Base-by-base conservation (phyloP, 2,329 filamentous ascomycete species). In the Venturia pyrina region DNA sequence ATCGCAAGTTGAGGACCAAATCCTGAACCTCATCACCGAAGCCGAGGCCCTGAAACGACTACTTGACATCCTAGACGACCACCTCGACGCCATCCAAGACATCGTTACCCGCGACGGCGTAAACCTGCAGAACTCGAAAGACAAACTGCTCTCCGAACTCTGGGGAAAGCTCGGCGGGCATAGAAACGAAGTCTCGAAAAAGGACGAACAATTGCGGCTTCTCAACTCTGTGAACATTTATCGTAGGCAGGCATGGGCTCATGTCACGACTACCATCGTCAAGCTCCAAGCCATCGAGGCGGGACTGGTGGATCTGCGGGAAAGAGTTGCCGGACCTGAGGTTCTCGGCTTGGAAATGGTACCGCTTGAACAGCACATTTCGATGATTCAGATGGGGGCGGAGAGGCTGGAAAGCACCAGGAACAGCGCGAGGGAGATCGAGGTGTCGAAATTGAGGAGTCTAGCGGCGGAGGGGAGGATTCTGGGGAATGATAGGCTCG, bases 151-250 rank as follows among this genome's bases (percentile, higher is more conserved):
- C 65, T 85, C 85, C 67, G 82, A 83, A 17, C 79, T 95, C 10
- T 92, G 90, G 88, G 89, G 87, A 0, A 83, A 88, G 67, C 79
- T 95, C 17, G 90, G 90, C 59, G 88, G 83, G 24, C 91, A 93
- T 73, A 79, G 81, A 43, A 65, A 65, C 13, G 53, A 41, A 28
- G 78, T 89, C 17, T 81, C 82, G 60, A 85, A 85, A 68, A 83
- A 89, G 67, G 81, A 86, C 65, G 78, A 80, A 32, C 87, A 91
- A 71, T 80, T 93, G 7, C 73, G 76, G 2, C 81, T 93, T 5
- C 80, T 96, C 13, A 75, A 78, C 1, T 82, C 87, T 67, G 87
- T 95, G n/a, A 82, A 84, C 32, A 71, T 73, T 6, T 90, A 93
- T 76, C 82, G 89, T 34, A 81, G 82, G 60, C 79, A 80, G 5